Evolutionary conservation across 2,329 filamentous ascomycete genomes (phyloP), one percentile per base, ranked within the genome.

Genomic region (Passalora sequoiae): DNA sequence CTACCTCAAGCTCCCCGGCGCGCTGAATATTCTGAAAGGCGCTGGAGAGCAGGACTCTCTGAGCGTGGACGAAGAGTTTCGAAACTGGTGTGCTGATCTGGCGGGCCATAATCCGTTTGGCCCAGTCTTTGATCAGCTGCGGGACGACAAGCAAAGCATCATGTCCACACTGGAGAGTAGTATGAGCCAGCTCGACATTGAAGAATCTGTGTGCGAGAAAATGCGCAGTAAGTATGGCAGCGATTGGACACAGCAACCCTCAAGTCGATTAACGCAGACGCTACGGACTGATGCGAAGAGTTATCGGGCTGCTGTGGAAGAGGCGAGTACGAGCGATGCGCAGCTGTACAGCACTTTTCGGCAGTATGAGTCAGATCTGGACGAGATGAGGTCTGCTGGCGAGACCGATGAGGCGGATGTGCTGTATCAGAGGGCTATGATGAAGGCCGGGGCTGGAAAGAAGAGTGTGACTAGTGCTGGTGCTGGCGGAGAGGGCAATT

Each of bases 161-260:
- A 65, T 87, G 19, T 73, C 74, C 2, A 77, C 81, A 2, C 66
- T 98, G 43, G 89, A 96, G 44, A 79, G 78, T 44, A 87, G 87
- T 57, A 81, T 83, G 43, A 94, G 94, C 63, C 86, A 94, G 59
- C 70, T 98, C 30, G 92, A 98, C 55, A 89, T 92, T 81, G 92
- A 98, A 65, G 94, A 97, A 68, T 94, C 87, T 43, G 87, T 97
- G 0, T 98, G 92, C 64, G 92, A 98, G 66, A 98, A 97, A 73
- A 98, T 98, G 92, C 80, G 92, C 35, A 94, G 89, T 9, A 98
- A 98, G 64, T 97, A 97, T 63, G 89, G 91, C 43, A 77, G 76
- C 20, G 91, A 97, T 42, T 98, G 92, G 92, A 95, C 88, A 13
- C 92, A 98, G 60, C 92, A 98, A 60, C 92, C 92, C 8, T 97